Conservation (phyloP, 768 basidiomycete species). For the Hygrophorus pudorinus region DNA sequence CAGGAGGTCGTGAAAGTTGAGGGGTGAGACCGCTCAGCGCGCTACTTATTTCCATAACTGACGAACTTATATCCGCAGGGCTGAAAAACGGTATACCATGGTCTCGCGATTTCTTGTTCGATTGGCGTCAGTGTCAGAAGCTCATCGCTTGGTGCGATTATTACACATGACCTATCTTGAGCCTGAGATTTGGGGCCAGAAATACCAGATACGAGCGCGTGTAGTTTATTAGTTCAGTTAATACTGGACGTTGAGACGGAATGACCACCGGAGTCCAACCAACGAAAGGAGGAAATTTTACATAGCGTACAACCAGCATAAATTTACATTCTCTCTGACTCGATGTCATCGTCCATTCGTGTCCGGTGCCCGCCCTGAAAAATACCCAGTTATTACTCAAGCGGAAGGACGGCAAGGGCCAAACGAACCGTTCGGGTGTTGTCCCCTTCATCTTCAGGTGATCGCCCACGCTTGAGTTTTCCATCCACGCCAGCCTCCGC, state of each 20-base stretch:
- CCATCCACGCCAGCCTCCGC: constrained; percentile 30
- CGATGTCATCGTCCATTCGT: constrained; percentile 55
- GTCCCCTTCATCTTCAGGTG: constrained; percentile 71
- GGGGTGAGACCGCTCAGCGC: constrained; percentile 22
- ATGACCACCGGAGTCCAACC: no score
- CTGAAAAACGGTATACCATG: constrained; percentile 29
- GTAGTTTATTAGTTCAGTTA: constrained; percentile 39
- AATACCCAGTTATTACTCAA: neutral
- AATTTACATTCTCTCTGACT: constrained; percentile 62
- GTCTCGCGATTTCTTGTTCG: constrained; percentile 48
- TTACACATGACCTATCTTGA: constrained; percentile 48
- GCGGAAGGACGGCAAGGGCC: constrained; percentile 15
- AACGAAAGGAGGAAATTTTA: no score
- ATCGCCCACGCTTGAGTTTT: constrained; percentile 59
- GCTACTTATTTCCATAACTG: neutral
- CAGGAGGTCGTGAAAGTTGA: constrained; percentile 38
- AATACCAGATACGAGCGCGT: constrained; percentile 35
- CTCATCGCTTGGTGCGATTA: constrained; percentile 54
- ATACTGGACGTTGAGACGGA: no score
- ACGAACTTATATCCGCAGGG: constrained; percentile 16
- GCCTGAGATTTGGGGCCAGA: constrained; percentile 23
- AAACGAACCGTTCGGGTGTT: constrained; percentile 37
- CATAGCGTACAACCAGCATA: constrained; percentile 7
- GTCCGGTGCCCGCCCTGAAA: constrained; percentile 42
- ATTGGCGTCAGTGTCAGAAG: constrained; percentile 49